Base-by-base conservation (phyloP, 1,139 yeast species). In the Spathaspora sp. region DNA sequence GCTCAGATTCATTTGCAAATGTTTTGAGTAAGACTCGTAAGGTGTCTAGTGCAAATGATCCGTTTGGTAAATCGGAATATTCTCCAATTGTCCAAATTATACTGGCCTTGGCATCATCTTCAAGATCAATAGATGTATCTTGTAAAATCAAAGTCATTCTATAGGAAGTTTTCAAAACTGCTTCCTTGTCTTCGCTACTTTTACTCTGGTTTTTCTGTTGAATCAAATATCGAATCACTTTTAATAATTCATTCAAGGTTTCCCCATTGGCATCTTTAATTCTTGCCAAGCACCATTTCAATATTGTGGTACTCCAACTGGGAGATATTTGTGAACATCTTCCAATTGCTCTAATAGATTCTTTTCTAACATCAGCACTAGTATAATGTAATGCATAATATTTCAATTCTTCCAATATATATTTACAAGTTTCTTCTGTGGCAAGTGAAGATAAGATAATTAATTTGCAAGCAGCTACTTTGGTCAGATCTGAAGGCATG, bases 1-100 rank as follows among this genome's bases (percentile, higher is more conserved):
- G 61, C 1, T 76, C 78, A 2, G 72, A 70, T 57, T 87, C 86
- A n/a, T 65, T 57, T 0, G 84, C 70, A 62, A 87, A 88, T 2
- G 61, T 64, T 38, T 74, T 74, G n/a, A 85, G 65, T 38, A 86
- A 65, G 7, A 67, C 65, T 45, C 97, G 74, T 47, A 90, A 69
- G 1, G 89, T 80, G 61, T 93, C 97, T 0, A 95, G 95, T 0
- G 89, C 89, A 41, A 87, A 74, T 20, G 59, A 45, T 42, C 73
- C 73, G 7, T 64, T 56, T 8, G 68, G 63, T n/a, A 63, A 59
- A 39, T 65, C 70, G 0, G 78, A 66, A 58, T 87, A 85, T 59
- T 93, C 98, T 2, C 98, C 97, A 40, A 93, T 80, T 10, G 91
- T 76, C 98, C 98, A 95, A 15, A 93, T 76, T 17, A 90, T 83